Evolutionary conservation across 331 rosid species (phyloP), one percentile per base, ranked within the genome.

Genomic region (Pyracantha coccinea): DNA sequence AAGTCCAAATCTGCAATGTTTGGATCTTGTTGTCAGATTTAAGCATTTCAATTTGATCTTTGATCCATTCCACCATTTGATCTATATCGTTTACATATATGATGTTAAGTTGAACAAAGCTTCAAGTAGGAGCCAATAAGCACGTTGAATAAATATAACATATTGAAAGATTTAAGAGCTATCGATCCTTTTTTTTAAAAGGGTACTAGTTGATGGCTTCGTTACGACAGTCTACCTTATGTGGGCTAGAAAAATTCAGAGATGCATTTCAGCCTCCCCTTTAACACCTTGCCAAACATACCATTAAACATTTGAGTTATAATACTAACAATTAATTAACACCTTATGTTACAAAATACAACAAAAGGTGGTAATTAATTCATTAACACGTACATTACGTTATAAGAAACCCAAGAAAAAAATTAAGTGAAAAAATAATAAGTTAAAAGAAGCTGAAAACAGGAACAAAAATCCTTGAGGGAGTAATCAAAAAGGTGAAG

Each of bases 251-350:
- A 38, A 38, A 38, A 0, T 38, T 38, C 4, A 10, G 13, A 38
- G 45, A 0, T 0, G 4, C 1, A 38, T 38, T 38, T 38, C 45
- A 38, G 14, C 14, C 4, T 38, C 45, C 4, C 14, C 4, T 38
- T 38, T 38, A 3, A 38, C 45, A 41, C 0, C 47, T 83, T 76
- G 77, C 76, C 68, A 80, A 77, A 63, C 87, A 87, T 79, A 75
- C 78, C 63, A 80, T 81, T 74, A 84, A 81, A 74, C 86, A 87
- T 64, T 31, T 54, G 81, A 75, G 81, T 32, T 73, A 85, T 35
- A n/a, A 8, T 32, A n/a, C 57, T 77, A 84, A 82, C 60, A 72
- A 82, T 81, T 82, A 41, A 60, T 80, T 78, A 81, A 74, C 80
- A 72, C 82, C 91, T 78, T 77, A 75, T 50, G 77, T 57, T 75